phyloP scores from a whole-genome alignment of 164 flowering plant genomes.

The Litsea cubeba region DNA sequence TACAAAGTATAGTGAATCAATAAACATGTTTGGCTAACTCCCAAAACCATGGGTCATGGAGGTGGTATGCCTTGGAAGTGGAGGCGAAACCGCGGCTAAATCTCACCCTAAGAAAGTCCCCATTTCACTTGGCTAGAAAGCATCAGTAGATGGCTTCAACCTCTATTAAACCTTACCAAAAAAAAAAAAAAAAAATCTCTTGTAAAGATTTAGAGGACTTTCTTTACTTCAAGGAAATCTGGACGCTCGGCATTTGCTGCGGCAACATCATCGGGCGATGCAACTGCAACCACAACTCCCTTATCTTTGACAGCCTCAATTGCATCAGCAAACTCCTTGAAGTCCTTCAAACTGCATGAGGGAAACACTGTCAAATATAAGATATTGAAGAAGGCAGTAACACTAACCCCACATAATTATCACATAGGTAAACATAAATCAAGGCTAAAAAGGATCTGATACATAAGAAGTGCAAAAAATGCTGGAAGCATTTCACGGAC shows the following conservation, averaged over 20 bases:
- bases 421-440: neutral
- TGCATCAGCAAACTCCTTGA: conserved; percentile 71
- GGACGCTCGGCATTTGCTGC: conserved; percentile 63
- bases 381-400: neutral
- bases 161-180: too few relatives aligned
- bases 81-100: neutral
- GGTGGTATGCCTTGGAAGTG: neutral
- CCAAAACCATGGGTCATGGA: neutral
- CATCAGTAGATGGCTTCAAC: neutral
- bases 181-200: neutral
- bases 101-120: neutral
- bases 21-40: neutral
- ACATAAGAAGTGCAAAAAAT: neutral
- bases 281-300: conserved; percentile 88
- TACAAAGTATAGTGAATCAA: neutral
- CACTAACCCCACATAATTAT: neutral
- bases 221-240: conserved; percentile 66
- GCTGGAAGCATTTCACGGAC: conserved; percentile 22
- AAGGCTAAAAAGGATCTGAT: neutral
- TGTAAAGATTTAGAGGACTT: conserved; percentile 35
- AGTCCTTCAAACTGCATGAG: conserved; percentile 58
- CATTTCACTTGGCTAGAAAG: too few relatives aligned
- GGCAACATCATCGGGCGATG: conserved; percentile 81
- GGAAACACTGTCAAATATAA: neutral
- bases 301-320: conserved; percentile 68